Evolutionary conservation across 2,329 filamentous ascomycete genomes (phyloP).

Genomic region (Paraphoma sp.): DNA sequence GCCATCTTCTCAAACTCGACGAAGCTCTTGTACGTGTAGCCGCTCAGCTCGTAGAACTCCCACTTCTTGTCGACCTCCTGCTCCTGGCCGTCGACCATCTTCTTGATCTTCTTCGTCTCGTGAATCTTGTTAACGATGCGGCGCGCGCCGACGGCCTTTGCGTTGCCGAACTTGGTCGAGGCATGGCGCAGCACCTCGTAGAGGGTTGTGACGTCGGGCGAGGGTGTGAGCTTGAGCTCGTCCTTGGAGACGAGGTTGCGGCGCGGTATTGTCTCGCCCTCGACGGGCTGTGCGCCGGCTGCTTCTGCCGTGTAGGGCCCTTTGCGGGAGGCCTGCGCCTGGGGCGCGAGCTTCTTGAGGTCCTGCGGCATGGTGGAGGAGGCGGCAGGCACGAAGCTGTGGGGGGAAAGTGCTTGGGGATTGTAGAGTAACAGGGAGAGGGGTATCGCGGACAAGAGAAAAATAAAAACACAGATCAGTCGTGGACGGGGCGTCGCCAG

Average conservation of each 20-base stretch:
- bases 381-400: constrained; percentile 12
- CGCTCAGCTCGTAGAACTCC: constrained; percentile 85
- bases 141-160: constrained; percentile 67
- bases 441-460: constrained; percentile 27
- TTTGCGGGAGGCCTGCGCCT: constrained; percentile 62
- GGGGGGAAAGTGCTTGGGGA: no score
- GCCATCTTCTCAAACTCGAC: constrained; percentile 76
- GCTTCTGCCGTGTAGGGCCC: constrained; percentile 78
- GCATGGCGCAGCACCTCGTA: constrained; percentile 79
- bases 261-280: constrained; percentile 85
- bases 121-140: constrained; percentile 78
- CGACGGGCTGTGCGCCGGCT: constrained; percentile 69
- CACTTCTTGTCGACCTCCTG: constrained; percentile 87
- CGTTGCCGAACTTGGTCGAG: constrained; percentile 62
- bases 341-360: constrained; percentile 56
- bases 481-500: constrained; percentile 25
- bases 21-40: constrained; percentile 79
- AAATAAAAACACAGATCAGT: constrained; percentile 18
- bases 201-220: constrained; percentile 74
- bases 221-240: constrained; percentile 69
- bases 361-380: constrained; percentile 46
- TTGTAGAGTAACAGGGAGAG: constrained; percentile 19
- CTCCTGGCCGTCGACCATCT: constrained; percentile 81
- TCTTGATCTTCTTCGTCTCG: constrained; percentile 89
- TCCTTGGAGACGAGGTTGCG: constrained; percentile 76